Evolutionary conservation across 768 basidiomycete species (phyloP).

Genomic region (Terana coerulea): DNA sequence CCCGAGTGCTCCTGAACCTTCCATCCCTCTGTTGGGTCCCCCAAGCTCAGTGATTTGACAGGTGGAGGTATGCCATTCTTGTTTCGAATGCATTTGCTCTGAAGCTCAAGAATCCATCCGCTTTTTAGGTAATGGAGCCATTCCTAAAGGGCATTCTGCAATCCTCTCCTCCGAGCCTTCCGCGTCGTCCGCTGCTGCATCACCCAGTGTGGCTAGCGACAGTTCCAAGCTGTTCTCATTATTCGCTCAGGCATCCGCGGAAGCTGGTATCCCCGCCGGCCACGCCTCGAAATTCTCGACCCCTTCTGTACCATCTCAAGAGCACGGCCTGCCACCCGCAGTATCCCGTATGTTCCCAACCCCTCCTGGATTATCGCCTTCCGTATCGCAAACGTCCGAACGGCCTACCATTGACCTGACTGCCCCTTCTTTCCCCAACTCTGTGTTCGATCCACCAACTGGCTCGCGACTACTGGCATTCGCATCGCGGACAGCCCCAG

Average conservation of each 20-base stretch:
- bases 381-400: slow-evolving; percentile 3
- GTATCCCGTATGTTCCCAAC: slow-evolving; percentile 36
- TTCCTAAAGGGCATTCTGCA: no score
- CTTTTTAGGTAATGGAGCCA: no score
- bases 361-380: slow-evolving; percentile 15
- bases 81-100: no score
- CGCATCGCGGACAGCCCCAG: slow-evolving; percentile 26
- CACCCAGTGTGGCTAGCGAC: neutral
- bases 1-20: neutral
- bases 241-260: slow-evolving; percentile 2
- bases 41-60: neutral
- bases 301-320: neutral
- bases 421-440: slow-evolving; percentile 21
- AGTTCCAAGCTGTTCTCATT: slow-evolving; percentile 11
- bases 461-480: slow-evolving; percentile 43
- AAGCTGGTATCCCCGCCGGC: neutral
- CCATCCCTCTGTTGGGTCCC: neutral
- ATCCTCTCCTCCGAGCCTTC: neutral
- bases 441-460: slow-evolving; percentile 36
- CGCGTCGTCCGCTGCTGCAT: neutral
- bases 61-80: neutral
- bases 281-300: slow-evolving; percentile 1
- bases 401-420: slow-evolving; percentile 7
- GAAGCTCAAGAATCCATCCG: no score
- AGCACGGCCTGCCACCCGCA: slow-evolving; percentile 12